Conservation (phyloP, 1,139 yeast species). For the Candida sp. region DNA sequence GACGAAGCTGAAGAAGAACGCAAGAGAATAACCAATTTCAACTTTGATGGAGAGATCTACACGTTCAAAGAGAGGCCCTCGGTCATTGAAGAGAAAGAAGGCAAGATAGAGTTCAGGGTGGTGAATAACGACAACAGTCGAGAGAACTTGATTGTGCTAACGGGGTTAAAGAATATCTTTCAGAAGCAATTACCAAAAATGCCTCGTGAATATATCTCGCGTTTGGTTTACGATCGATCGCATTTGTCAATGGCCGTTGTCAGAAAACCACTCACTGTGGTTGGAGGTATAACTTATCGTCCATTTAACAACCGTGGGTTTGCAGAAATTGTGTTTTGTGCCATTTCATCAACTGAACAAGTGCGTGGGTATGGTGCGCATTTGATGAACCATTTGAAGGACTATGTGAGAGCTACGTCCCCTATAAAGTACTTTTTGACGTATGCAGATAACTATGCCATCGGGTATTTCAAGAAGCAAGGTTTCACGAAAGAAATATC, state of each 20-base stretch:
- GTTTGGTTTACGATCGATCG: slow-evolving; percentile 92
- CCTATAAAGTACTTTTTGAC: slow-evolving; percentile 89
- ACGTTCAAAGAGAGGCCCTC: slow-evolving; percentile 93
- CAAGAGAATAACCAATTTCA: slow-evolving; percentile 52
- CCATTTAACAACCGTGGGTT: slow-evolving; percentile 91
- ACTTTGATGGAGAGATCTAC: slow-evolving; percentile 77
- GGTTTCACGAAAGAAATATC: slow-evolving; percentile 97
- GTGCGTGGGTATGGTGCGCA: slow-evolving; percentile 99
- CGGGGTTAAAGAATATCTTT: slow-evolving; percentile 94
- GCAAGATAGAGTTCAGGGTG: slow-evolving; percentile 91
- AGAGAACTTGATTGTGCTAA: slow-evolving; percentile 88
- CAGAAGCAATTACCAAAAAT: slow-evolving; percentile 98
- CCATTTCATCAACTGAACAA: slow-evolving; percentile 96
- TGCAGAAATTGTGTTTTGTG: slow-evolving; percentile 99
- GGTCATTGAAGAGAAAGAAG: slow-evolving; percentile 90
- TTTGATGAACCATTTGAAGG: slow-evolving; percentile 96
- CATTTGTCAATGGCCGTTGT: slow-evolving; percentile 97
- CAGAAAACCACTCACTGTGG: slow-evolving; percentile 90
- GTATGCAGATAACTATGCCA: slow-evolving; percentile 98
- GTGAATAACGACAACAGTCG: slow-evolving; percentile 92
- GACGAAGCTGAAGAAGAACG: slow-evolving; percentile 57
- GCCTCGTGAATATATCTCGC: slow-evolving; percentile 97
- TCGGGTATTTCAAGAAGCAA: slow-evolving; percentile 97
- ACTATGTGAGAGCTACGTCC: slow-evolving; percentile 89
- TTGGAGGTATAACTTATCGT: slow-evolving; percentile 96